phyloP scores from a whole-genome alignment of 192 early-diverging fungal genomes.

The Coemansia brasiliensis region DNA sequence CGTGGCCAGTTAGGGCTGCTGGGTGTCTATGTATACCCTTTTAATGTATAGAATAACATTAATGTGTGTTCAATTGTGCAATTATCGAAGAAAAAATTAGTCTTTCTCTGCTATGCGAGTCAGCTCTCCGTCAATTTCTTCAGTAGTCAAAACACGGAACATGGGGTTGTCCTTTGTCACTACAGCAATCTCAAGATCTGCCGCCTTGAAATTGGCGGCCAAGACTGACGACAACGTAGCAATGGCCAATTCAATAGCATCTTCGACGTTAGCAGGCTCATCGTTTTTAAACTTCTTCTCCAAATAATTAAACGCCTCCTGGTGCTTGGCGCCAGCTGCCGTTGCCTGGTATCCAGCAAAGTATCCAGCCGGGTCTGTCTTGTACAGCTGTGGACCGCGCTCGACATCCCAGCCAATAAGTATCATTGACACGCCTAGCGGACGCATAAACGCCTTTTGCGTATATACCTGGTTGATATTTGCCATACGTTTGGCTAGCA shows the following conservation, averaged over 20 bases:
- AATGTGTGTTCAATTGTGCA: constrained; percentile 5
- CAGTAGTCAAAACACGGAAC: constrained; percentile 75
- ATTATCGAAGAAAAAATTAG: constrained; percentile 12
- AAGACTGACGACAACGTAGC: constrained; percentile 90
- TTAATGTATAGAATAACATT: constrained; percentile 6
- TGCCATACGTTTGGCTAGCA: constrained; percentile 96
- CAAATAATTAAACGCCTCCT: constrained; percentile 90
- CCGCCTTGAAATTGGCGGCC: constrained; percentile 91
- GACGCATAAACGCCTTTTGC: constrained; percentile 98
- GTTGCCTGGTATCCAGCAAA: constrained; percentile 97
- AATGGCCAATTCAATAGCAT: constrained; percentile 95
- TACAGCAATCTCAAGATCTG: constrained; percentile 94
- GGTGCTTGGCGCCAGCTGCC: constrained; percentile 86
- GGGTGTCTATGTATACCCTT: constrained; percentile 45
- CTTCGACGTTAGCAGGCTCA: constrained; percentile 74
- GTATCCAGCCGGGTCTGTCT: constrained; percentile 97
- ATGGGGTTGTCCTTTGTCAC: constrained; percentile 72
- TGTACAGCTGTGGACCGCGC: constrained; percentile 95
- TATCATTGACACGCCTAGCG: constrained; percentile 97
- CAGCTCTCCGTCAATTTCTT: constrained; percentile 75
- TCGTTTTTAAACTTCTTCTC: constrained; percentile 98
- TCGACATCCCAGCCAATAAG: constrained; percentile 96
- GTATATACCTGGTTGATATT: constrained; percentile 99
- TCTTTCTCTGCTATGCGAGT: constrained; percentile 55
- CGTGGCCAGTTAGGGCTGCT: constrained; percentile 46